Evolutionary conservation across 345 rosid species (phyloP).

Genomic region (Salix dunnii): DNA sequence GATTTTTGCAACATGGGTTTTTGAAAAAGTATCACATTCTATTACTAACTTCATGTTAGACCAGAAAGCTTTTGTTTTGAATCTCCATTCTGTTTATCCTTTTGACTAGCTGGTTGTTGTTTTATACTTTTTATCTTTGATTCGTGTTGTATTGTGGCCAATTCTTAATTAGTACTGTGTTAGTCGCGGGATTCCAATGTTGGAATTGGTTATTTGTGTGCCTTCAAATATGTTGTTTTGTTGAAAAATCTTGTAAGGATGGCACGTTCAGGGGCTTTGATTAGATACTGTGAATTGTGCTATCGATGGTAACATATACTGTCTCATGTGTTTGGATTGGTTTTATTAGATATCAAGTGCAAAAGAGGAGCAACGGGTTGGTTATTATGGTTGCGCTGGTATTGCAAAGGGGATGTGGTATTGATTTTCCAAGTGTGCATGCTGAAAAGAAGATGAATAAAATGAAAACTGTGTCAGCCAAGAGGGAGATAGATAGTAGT

Average conservation of each 20-base stretch:
- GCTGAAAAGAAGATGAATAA: background rate
- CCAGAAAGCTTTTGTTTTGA: background rate
- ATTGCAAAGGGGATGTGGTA: constrained; percentile 7
- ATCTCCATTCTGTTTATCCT: background rate
- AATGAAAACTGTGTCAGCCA: background rate
- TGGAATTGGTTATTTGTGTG: background rate
- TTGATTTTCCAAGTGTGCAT: background rate
- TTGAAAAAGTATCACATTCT: background rate
- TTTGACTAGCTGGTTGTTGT: background rate
- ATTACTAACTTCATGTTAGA: background rate
- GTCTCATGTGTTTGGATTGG: background rate
- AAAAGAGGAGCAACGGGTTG: no score
- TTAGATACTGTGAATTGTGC: background rate
- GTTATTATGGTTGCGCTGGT: no score
- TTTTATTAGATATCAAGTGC: background rate
- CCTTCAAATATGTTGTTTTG: background rate
- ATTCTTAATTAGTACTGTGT: background rate
- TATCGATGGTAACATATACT: background rate
- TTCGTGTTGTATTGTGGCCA: background rate
- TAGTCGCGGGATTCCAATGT: background rate
- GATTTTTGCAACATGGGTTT: background rate
- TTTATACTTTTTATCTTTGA: background rate
- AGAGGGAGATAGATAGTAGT: background rate
- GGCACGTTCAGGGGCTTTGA: background rate
- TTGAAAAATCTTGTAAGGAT: background rate